Evolutionary conservation across 2,329 filamentous ascomycete genomes (phyloP).

Genomic region (Claviceps quebecensis): DNA sequence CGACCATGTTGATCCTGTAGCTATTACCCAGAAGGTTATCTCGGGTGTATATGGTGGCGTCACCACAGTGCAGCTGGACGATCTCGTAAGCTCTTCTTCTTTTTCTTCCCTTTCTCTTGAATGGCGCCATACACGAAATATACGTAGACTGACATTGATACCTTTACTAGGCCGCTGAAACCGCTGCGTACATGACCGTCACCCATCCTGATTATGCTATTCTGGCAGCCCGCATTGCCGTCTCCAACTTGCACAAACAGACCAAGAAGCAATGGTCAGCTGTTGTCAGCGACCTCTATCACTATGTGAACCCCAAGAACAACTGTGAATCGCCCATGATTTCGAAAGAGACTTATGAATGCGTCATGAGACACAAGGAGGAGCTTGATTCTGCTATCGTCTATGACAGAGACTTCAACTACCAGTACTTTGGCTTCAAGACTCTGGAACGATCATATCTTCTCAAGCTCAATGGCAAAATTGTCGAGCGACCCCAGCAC

Average conservation of each 20-base stretch:
- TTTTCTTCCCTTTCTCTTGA: neutral
- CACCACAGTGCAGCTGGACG: conserved; percentile 89
- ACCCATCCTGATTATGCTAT: conserved; percentile 98
- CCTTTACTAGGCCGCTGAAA: conserved; percentile 70
- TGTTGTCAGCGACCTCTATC: conserved; percentile 82
- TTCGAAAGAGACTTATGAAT: conserved; percentile 77
- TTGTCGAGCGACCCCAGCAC: conserved; percentile 94
- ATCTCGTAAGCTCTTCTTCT: conserved; percentile 50
- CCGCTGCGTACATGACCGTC: conserved; percentile 98
- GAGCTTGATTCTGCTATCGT: conserved; percentile 98
- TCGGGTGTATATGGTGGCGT: conserved; percentile 98
- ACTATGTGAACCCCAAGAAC: conserved; percentile 95
- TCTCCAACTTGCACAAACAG: conserved; percentile 99
- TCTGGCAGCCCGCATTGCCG: conserved; percentile 92
- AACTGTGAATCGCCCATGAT: conserved; percentile 80
- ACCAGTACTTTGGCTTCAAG: conserved; percentile 99
- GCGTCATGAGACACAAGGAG: conserved; percentile 88
- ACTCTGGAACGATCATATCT: conserved; percentile 96
- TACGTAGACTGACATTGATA: no score
- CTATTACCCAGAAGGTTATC: conserved; percentile 98
- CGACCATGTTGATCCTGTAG: conserved; percentile 89
- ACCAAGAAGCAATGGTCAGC: conserved; percentile 99
- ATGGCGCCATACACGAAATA: no score
- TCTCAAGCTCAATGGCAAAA: conserved; percentile 86
- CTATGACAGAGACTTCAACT: conserved; percentile 99